phyloP scores from a whole-genome alignment of 129 eudicot species.

The Rutidosis leptorrhynchoides region DNA sequence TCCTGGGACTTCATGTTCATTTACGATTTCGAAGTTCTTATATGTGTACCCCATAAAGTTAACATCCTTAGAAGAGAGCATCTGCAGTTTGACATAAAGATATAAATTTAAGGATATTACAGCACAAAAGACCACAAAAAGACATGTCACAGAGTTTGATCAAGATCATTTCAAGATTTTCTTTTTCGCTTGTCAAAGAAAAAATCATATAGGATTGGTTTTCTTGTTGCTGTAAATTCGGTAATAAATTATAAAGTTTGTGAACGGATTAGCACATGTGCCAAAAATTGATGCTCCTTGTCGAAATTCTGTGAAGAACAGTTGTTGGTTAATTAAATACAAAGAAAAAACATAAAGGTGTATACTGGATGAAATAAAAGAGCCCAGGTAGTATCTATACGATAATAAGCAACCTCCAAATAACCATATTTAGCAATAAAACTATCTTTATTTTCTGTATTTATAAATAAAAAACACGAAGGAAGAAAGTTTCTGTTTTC shows the following conservation, averaged over 20 bases:
- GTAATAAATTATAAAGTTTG: no score
- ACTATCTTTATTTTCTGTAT: not conserved
- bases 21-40: conserved; percentile 87
- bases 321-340: not conserved
- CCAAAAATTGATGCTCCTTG: not conserved
- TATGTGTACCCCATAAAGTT: conserved; percentile 95
- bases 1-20: conserved; percentile 85
- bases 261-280: not conserved
- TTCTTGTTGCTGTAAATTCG: not conserved
- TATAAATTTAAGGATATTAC: no score
- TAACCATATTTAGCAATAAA: not conserved
- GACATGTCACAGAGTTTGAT: not conserved
- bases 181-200: not conserved
- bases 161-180: not conserved
- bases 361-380: not conserved
- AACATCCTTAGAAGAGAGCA: conserved; percentile 93
- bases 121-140: no score
- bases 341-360: not conserved
- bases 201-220: not conserved
- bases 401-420: no score
- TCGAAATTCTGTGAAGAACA: not conserved
- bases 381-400: not conserved
- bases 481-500: not conserved
- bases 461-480: not conserved
- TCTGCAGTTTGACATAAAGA: conserved; percentile 44